Base-by-base conservation (phyloP, 1,284 basidiomycete genomes). In the Xanthoconium separans region DNA sequence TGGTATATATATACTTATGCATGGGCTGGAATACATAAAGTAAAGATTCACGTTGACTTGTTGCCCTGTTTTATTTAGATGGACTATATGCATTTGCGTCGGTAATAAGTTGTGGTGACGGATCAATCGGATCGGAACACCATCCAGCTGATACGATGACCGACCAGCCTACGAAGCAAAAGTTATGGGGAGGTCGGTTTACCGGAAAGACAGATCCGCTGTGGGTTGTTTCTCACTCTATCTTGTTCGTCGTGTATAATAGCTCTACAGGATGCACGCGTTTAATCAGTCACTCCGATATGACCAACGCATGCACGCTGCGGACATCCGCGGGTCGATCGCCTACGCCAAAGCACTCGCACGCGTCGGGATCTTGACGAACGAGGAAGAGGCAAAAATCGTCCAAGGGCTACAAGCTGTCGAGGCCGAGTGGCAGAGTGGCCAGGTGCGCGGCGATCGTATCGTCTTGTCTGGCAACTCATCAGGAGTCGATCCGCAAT, bases 211-310 rank as follows among this genome's bases (percentile, higher is more conserved):
- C 90, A 0, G 92, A 93, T 73, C 93, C 92, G 50, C 73, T 94
- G 92, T 92, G 71, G 61, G 86, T 59, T 27, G 2, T 2, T 34
- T 42, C 31, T 7, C 18, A 4, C 9, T 6, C 10, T 33, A n/a
- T 22, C 15, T 20, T 36, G 47, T 8, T 22, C 11, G 3, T 47
- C 39, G 44, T 47, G 15, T 53, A 51, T 22, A 12, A 40, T n/a
- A 16, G 10, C 34, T 29, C 33, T 41, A 44, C 62, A 94, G 93
- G 41, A 97, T 97, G 94, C 92, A 95, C 72, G 89, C 86, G 44
- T 97, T 95, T 78, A 97, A 96, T 70, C 92, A 96, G 71, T 98
- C 95, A 37, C 79, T 99, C 63, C 88, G 84, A 62, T 99, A 98
- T 73, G 96, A 98, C 73, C 85, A 91, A 71, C 84, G 93, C 50